Evolutionary conservation across 768 basidiomycete species (phyloP).

Genomic region (Trametes elegans): DNA sequence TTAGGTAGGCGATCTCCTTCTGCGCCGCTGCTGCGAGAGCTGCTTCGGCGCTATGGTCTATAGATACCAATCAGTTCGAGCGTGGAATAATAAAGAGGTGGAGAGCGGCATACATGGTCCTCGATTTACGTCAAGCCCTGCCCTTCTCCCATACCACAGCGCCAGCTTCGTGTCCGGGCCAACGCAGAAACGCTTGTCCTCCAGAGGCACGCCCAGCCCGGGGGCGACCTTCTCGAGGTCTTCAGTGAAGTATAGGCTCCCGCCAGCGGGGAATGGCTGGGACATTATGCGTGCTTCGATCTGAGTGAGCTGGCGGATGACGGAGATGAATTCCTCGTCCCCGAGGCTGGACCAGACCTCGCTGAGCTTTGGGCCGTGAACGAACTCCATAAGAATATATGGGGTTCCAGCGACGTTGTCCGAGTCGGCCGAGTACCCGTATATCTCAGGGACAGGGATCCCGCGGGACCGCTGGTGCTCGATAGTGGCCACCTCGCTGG

Average conservation of each 20-base stretch:
- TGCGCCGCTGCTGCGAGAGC: conserved; percentile 40
- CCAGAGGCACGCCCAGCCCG: conserved; percentile 32
- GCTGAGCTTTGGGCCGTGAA: conserved; percentile 39
- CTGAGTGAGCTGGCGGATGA: conserved; percentile 44
- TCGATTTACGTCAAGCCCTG: conserved; percentile 46
- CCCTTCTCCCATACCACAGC: conserved; percentile 50
- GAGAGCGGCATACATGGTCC: conserved; percentile 49
- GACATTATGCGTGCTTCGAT: conserved; percentile 50
- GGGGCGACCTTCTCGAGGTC: conserved; percentile 43
- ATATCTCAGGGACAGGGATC: conserved; percentile 32
- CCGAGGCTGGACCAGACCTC: conserved; percentile 40
- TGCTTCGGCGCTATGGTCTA: conserved; percentile 45
- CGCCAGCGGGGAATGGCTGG: conserved; percentile 46
- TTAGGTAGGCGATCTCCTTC: conserved; percentile 50
- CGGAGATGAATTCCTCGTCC: conserved; percentile 39
- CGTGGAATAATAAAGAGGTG: conserved; percentile 29
- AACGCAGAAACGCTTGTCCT: conserved; percentile 26
- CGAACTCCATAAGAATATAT: conserved; percentile 32
- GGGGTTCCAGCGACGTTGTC: conserved; percentile 29
- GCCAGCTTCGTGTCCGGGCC: conserved; percentile 39
- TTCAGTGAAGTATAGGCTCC: conserved; percentile 46
- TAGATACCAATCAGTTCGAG: conserved; percentile 33
- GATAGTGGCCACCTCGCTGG: conserved; percentile 33
- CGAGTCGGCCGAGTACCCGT: conserved; percentile 29
- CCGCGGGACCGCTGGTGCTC: conserved; percentile 27